phyloP scores from a whole-genome alignment of 1,284 basidiomycete species.

The Microbotryomycetes sp. region DNA sequence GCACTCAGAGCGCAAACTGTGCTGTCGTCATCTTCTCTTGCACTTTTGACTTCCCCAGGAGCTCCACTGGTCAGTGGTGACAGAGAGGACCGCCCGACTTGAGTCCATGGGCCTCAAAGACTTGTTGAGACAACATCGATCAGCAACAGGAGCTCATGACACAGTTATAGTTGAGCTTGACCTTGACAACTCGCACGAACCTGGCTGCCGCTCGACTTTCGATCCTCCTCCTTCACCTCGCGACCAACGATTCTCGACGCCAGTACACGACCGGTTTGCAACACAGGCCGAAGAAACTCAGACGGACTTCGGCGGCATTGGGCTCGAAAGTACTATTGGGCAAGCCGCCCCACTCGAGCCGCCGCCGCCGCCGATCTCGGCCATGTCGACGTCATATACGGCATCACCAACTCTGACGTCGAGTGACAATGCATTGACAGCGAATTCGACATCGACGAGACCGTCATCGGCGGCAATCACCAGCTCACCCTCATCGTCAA shows the following conservation, averaged over 20 bases:
- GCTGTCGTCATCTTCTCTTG: too few species aligned
- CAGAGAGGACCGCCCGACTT: too few species aligned
- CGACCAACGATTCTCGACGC: neutral
- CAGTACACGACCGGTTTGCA: neutral
- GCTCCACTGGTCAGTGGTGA: too few species aligned
- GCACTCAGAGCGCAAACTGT: too few species aligned
- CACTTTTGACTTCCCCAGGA: too few species aligned
- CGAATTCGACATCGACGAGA: neutral
- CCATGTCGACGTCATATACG: neutral
- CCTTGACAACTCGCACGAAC: neutral
- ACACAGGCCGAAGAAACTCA: neutral
- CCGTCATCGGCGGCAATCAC: neutral
- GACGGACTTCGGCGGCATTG: neutral
- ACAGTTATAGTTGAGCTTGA: neutral
- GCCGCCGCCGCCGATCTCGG: conserved; percentile 5
- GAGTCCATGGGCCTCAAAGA: too few species aligned
- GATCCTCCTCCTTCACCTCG: neutral
- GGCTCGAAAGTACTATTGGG: too few species aligned
- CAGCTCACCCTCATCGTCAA: neutral
- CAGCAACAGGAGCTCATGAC: too few species aligned
- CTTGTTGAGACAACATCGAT: too few species aligned
- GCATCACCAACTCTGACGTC: neutral
- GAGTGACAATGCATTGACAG: neutral
- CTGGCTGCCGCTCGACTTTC: neutral
- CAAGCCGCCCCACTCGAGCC: too few species aligned